Conservation (phyloP, 441 rosid genomes). For the Bruguiera hainesii region DNA sequence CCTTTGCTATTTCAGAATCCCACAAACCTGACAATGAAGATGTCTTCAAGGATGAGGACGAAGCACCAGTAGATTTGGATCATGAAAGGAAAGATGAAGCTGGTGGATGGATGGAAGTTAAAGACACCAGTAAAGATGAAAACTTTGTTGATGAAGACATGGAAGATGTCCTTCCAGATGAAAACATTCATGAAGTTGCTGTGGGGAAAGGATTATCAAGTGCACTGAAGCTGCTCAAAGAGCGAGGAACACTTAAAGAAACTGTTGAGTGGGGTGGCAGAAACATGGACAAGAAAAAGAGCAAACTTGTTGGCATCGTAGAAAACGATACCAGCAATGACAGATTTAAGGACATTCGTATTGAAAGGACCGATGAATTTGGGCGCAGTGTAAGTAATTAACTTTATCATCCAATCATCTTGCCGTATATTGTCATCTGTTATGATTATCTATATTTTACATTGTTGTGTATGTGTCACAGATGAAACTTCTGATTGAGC, state of each 20-base stretch:
- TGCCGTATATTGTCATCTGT: slow-evolving; percentile 7
- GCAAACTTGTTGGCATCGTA: slow-evolving; percentile 87
- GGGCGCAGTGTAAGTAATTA: slow-evolving; percentile 88
- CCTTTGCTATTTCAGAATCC: slow-evolving; percentile 50
- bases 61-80: slow-evolving; percentile 52
- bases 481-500: slow-evolving; percentile 2
- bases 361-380: slow-evolving; percentile 94
- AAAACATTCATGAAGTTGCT: slow-evolving; percentile 76
- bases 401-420: slow-evolving; percentile 9
- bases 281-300: slow-evolving; percentile 98
- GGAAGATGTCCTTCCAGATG: slow-evolving; percentile 74
- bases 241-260: slow-evolving; percentile 92
- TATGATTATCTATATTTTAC: neutral
- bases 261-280: slow-evolving; percentile 95
- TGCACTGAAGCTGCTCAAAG: slow-evolving; percentile 77
- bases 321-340: slow-evolving; percentile 43
- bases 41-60: slow-evolving; percentile 95
- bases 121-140: slow-evolving; percentile 49
- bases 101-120: slow-evolving; percentile 60
- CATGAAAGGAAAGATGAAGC: slow-evolving; percentile 53
- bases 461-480: neutral
- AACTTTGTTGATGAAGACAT: slow-evolving; percentile 41
- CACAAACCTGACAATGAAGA: slow-evolving; percentile 67
- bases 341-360: slow-evolving; percentile 71
- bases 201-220: slow-evolving; percentile 93